These are phyloP conservation scores for Phytophthora gonapodyides DNA, from an alignment of 352 stramenopile genomes.

Conservation along the genomic window DNA sequence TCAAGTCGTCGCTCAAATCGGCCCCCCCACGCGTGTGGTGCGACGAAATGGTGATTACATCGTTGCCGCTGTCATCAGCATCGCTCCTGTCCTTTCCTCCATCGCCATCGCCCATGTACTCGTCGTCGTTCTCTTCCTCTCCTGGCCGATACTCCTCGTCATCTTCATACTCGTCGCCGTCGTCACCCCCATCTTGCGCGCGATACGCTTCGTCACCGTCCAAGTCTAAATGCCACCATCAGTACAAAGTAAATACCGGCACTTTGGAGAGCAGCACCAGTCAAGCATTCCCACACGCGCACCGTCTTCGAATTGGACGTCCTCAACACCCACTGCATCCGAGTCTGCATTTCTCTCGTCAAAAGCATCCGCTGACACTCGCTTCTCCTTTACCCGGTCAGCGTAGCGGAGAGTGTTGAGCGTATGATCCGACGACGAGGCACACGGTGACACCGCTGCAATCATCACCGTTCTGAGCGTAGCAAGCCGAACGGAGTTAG, in stretches of 20 bases:
- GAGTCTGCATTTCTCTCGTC: constrained; percentile 42
- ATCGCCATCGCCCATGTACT: constrained; percentile 24
- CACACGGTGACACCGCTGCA: constrained; percentile 93
- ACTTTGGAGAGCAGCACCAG: background rate
- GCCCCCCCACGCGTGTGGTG: constrained; percentile 5
- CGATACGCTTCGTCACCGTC: constrained; percentile 36
- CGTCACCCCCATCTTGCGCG: constrained; percentile 35
- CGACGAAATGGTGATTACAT: constrained; percentile 36
- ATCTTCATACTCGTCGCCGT: constrained; percentile 34
- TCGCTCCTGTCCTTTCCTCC: constrained; percentile 24
- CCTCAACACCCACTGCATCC: constrained; percentile 50
- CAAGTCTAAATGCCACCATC: constrained; percentile 14
- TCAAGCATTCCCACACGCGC: background rate
- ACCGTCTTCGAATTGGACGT: constrained; percentile 71
- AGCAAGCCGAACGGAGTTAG: constrained; percentile 5
- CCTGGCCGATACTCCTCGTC: constrained; percentile 29
- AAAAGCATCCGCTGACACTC: constrained; percentile 71
- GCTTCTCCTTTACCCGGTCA: constrained; percentile 97
- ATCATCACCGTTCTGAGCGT: constrained; percentile 95
- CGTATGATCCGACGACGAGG: constrained; percentile 95
- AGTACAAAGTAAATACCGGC: background rate
- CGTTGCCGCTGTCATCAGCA: constrained; percentile 11
- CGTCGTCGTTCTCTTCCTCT: constrained; percentile 28
- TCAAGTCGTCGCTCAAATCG: constrained; percentile 63
- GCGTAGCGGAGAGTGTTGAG: constrained; percentile 98